phyloP scores from a whole-genome alignment of 805 yeast species.

The Maudiozyma pseudohumilis region DNA sequence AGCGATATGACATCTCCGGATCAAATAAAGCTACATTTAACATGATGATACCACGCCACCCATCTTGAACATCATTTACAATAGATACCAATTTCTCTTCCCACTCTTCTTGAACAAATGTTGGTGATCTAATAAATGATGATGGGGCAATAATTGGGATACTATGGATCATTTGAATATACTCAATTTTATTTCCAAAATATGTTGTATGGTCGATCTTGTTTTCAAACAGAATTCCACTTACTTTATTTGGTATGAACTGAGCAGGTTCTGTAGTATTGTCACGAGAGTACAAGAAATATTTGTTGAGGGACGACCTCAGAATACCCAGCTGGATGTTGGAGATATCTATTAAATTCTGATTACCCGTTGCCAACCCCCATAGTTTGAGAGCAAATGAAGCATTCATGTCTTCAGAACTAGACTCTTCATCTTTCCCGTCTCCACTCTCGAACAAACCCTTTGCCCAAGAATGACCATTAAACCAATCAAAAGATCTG shows the following conservation, averaged over 20 bases:
- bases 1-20: constrained; percentile 52
- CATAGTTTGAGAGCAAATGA: constrained; percentile 58
- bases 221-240: constrained; percentile 67
- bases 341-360: constrained; percentile 43
- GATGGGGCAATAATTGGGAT: constrained; percentile 63
- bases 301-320: constrained; percentile 42
- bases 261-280: constrained; percentile 47
- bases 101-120: constrained; percentile 59
- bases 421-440: constrained; percentile 68
- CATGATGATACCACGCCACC: constrained; percentile 67
- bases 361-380: constrained; percentile 47
- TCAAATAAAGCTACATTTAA: constrained; percentile 67
- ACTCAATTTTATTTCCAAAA: constrained; percentile 63
- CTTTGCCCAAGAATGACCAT: constrained; percentile 74
- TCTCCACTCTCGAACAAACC: constrained; percentile 63
- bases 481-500: constrained; percentile 64
- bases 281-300: constrained; percentile 44
- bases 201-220: constrained; percentile 66
- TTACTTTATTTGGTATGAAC: constrained; percentile 54
- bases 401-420: constrained; percentile 66
- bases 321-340: constrained; percentile 52
- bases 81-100: constrained; percentile 37
- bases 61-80: constrained; percentile 43
- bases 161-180: constrained; percentile 73
- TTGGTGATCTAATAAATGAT: constrained; percentile 42